These are phyloP conservation scores for Eucalyptus melliodora DNA, from an alignment of 345 rosid genomes.

Conservation along the genomic window DNA sequence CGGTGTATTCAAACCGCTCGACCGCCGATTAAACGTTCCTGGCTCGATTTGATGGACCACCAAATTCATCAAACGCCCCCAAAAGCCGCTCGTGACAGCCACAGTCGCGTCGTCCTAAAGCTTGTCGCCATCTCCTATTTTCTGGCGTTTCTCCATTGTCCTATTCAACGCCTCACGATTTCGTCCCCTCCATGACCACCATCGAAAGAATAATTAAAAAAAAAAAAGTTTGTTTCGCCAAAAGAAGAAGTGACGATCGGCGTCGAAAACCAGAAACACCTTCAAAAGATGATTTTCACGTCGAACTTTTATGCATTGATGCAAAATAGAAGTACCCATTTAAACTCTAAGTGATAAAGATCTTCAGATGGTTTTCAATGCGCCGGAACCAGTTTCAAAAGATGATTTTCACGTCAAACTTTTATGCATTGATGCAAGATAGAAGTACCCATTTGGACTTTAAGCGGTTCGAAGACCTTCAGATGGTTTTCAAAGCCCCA, in stretches of 20 bases:
- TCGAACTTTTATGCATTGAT: background rate
- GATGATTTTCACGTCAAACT: background rate
- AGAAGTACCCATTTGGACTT: background rate
- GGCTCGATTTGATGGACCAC: background rate
- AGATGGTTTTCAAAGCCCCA: too few relatives aligned
- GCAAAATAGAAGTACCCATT: background rate
- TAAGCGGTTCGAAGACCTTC: background rate
- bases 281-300: background rate
- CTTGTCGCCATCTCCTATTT: background rate
- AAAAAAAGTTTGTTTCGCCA: background rate
- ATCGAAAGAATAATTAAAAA: background rate
- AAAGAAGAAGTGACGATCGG: background rate
- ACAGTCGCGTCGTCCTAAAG: background rate
- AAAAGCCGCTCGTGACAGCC: background rate
- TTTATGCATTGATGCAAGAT: background rate
- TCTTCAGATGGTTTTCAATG: too few relatives aligned
- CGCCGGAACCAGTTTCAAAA: background rate
- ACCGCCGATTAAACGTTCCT: background rate
- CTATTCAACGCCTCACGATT: background rate
- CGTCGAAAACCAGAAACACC: background rate
- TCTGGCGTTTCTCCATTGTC: background rate
- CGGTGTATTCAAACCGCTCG: background rate
- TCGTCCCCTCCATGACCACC: background rate
- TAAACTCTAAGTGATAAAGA: too few relatives aligned
- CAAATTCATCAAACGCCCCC: background rate